Evolutionary conservation across 768 basidiomycete genomes (phyloP), one percentile per base, ranked within the genome.

Genomic region (Melanogaster broomeanus): DNA sequence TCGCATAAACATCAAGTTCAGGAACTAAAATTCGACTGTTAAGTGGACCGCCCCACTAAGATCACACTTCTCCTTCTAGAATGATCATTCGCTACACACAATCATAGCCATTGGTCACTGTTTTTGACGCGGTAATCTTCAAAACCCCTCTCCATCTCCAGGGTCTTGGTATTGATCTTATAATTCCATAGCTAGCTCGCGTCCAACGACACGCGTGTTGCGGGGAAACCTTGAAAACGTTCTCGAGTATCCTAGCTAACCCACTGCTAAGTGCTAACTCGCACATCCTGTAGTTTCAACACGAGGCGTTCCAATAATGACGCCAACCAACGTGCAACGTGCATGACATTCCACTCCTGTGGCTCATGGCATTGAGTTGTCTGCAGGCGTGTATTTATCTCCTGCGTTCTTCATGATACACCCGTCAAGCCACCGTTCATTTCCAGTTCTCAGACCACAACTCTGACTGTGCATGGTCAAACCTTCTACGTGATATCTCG

Each of bases 381-480:
- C 49, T 53, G 51, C 56, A 52, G 50, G 48, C 31, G 48, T 48
- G 27, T n/a, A 6, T 25, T 15, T 42, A n/a, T n/a, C n/a, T 15
- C 45, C 10, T 47, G 16, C 22, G n/a, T 41, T 41, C 19, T 35
- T 45, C 34, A 33, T 39, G 22, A 22, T 8, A 51, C 44, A 7
- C 30, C 31, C 40, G 56, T 61, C 62, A 64, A 64, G 59, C 52
- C 62, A 63, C 62, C 13, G 22, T 18, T 22, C 8, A 4, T 19
- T 21, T 41, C 24, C 18, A 19, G 38, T 39, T 39, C 38, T 16
- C 8, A 39, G 38, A 41, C 42, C n/a, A 24, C 33, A 45, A 18
- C 22, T 27, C 24, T 19, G 39, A 33, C 15, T 34, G 28, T 52
- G 55, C 59, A 58, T 59, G 6, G 39, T 24, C 11, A 7, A 33